These are phyloP conservation scores for Phytophthora aleatoria DNA, from an alignment of 352 stramenopile species.

Conservation along the genomic window DNA sequence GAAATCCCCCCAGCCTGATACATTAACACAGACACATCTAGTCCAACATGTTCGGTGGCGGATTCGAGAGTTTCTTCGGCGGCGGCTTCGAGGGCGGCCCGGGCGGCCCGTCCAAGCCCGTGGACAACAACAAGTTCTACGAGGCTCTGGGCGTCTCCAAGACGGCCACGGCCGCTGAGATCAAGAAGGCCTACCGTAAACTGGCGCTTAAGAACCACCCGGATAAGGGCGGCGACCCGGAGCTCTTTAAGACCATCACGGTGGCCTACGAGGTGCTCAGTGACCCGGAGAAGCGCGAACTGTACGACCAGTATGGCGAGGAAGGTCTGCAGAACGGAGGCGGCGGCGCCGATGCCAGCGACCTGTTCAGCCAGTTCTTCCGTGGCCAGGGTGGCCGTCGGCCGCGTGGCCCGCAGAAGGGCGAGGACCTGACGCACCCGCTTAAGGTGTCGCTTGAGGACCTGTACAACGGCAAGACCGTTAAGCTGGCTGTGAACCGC, in stretches of 20 bases:
- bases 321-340: constrained; percentile 96
- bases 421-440: constrained; percentile 94
- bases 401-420: constrained; percentile 92
- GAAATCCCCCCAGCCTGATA: constrained; percentile 26
- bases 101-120: constrained; percentile 57
- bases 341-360: constrained; percentile 69
- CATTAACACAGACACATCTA: constrained; percentile 27
- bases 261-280: constrained; percentile 97
- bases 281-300: constrained; percentile 90
- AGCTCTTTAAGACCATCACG: constrained; percentile 95
- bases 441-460: constrained; percentile 98
- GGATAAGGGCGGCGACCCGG: constrained; percentile 98
- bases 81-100: constrained; percentile 65
- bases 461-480: constrained; percentile 99
- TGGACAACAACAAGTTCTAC: constrained; percentile 91
- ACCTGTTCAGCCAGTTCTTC: constrained; percentile 99
- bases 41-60: constrained; percentile 76
- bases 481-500: constrained; percentile 97
- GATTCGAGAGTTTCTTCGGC: constrained; percentile 89
- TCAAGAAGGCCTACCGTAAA: constrained; percentile 93
- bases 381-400: constrained; percentile 67
- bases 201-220: constrained; percentile 95
- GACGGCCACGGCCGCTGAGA: constrained; percentile 79
- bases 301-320: constrained; percentile 96
- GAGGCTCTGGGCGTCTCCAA: constrained; percentile 88